Base-by-base conservation (phyloP, 176 grass and related monocot genomes). In the Zizania latifolia region DNA sequence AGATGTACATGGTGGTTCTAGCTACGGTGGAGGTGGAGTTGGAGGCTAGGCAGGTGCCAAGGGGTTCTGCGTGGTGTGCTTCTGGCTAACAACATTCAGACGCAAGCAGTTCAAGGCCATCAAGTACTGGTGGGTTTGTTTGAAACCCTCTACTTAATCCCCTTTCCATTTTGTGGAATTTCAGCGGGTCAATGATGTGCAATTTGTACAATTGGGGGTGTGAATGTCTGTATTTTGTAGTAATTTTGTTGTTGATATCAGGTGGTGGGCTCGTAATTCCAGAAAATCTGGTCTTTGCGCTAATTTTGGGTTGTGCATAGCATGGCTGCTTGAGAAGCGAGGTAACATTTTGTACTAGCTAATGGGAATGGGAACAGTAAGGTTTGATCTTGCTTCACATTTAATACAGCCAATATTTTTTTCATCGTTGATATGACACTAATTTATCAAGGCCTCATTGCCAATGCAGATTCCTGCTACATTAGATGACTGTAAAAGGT, bases 101-200 rank as follows among this genome's bases (percentile, higher is more conserved):
- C 95, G 96, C 74, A 84, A 88, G 46, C 82, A 86, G 78, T 99
- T 92, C 92, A 99, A 99, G 82, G 87, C 85, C 31, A 89, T 94
- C 67, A 91, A 90, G 78, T 99, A 99, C 79, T 99, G 96, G 96
- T 99, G 63, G 84, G 86, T 80, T 3, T 3, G 71, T 22, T 13
- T 75, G 33, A 62, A 39, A 37, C 41, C 59, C 34, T 56, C 14
- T 31, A 82, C 48, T 62, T 40, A 64, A 57, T 58, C 63, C 58
- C 41, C 15, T 71, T 79, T 70, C 2, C 53, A 23, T 53, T 70
- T 54, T 62, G 9, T 63, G 66, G 16, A 75, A 41, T 86, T 70
- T 75, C 16, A 34, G 19, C 11, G 10, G 4, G 15, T 62, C 56
- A 63, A 75, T 75, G 71, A 36, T 39, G 57, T 70, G 22, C 37